Base-by-base conservation (phyloP, 2,329 filamentous ascomycete species). In the Westerdykella sp. region DNA sequence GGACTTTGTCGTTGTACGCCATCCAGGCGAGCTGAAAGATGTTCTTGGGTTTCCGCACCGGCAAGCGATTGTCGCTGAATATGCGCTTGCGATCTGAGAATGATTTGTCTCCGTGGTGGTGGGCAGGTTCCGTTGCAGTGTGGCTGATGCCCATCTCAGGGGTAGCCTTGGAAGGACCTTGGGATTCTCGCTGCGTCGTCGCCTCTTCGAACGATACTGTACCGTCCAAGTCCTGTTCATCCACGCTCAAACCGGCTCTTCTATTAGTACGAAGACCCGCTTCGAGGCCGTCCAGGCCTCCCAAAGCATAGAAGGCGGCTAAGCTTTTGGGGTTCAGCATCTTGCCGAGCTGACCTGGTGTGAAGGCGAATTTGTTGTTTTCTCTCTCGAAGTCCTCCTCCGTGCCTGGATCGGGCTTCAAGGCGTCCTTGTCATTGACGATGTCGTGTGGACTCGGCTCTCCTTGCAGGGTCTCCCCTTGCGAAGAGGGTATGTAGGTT, bases 331-430 rank as follows among this genome's bases (percentile, higher is more conserved):
- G 86, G 50, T 90, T 90, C 40, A 89, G 73, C 6, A 93, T 69
- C 68, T 91, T 91, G 49, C 82, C 84, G 49, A 96, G 74, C 59
- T 94, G 83, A 12, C 90, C 89, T 10, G 83, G 83, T 2, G 82
- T 80, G 62, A 88, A 95, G 13, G 87, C 89, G 59, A 95, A 95
- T 0, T 84, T 84, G 62, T 93, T 95, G 42, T 66, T 58, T 5
- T 83, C 76, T 10, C 91, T 76, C 35, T 79, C 56, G 55, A 94
- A 95, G 49, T 91, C 86, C 14, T 70, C 74, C 62, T 90, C 85
- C 41, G 82, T 85, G 6, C 83, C 83, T 1, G 81, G 83, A 60
- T 94, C 87, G 0, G 88, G 85, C 39, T 75, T 80, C 48, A 95
- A 69, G 0, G 87, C 87, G 49, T 83, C 77, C 36, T 78, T 69